Base-by-base conservation (phyloP, 2,329 filamentous ascomycete genomes). In the Orbilia blumenaviensis region DNA sequence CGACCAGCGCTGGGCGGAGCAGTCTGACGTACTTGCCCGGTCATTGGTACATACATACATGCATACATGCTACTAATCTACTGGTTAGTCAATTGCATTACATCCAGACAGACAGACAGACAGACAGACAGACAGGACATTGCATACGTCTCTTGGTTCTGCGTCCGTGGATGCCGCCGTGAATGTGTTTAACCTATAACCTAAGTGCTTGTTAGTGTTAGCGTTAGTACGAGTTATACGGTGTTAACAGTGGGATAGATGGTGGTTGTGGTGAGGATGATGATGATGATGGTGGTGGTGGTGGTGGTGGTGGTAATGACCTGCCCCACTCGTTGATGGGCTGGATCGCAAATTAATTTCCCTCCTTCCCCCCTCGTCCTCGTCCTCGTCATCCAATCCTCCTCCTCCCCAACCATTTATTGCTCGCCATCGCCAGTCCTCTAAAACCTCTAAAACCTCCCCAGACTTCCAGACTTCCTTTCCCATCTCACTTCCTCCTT, bases 11-110 rank as follows among this genome's bases (percentile, higher is more conserved):
- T 25, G 63, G 63, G 63, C 63, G 63, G 63, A 67, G 63, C 36
- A 44, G 63, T 58, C 63, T 67, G 63, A 67, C 63, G 63, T 67
- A 67, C 63, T 58, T 54, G 62, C 29, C 32, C n/a, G 36, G 62
- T 66, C 62, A 66, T 54, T 56, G 41, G 41, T 44, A 29, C 21
- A 38, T 38, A 5, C 29, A 34, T 34, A 21, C n/a, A n/a, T n/a
- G n/a, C n/a, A n/a, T n/a, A n/a, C n/a, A n/a, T n/a, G n/a, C n/a
- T n/a, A n/a, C n/a, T n/a, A n/a, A n/a, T n/a, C n/a, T n/a, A n/a
- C n/a, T n/a, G n/a, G n/a, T n/a, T n/a, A n/a, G n/a, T n/a, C n/a
- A n/a, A n/a, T n/a, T n/a, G n/a, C n/a, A n/a, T n/a, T n/a, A n/a
- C n/a, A n/a, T n/a, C n/a, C n/a, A n/a, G n/a, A n/a, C n/a, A n/a